Base-by-base conservation (phyloP, 2,329 filamentous ascomycete species). In the Helminthosporium solani region DNA sequence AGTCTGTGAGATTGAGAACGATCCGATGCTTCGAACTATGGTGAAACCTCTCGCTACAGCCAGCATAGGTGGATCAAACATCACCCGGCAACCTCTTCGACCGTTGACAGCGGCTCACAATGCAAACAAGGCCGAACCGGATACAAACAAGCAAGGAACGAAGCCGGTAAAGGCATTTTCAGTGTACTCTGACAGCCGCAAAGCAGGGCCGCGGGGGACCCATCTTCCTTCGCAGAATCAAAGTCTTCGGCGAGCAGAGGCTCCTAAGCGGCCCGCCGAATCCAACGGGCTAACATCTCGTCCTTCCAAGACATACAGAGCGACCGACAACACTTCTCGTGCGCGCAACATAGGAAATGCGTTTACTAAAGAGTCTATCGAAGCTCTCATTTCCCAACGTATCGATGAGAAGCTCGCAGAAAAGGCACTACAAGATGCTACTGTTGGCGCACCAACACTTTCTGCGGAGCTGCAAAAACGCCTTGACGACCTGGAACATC, bases 1-100 rank as follows among this genome's bases (percentile, higher is more conserved):
- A 69, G 87, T 96, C 9, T 86, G 90, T 40, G 94, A 97, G 69
- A 88, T 96, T 47, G 92, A 97, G 70, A 97, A 97, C 63, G 90
- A 96, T 64, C 86, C 95, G 3, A 85, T 96, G 33, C 95, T 89
- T 74, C 63, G 70, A 25, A 68, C 67, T 15, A 64, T 65, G 40
- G 66, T 67, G 36, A 66, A 69, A 9, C 70, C 72, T n/a, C 50
- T 69, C 9, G 70, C 66, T 11, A 47, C 66, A 27, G 66, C 66
- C 12, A 62, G 58, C 52, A 52, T 70, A 35, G 46, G 60, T 12
- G 71, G 70, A 28, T 57, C 67, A 27, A 69, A 67, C 40, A 70
- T 76, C 19, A 73, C 77, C 43, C 81, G 92, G 14, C 90, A 96
- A 65, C 90, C 92, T 8, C 72, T 96, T 19, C 82, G 88, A 14